These are phyloP conservation scores for Pulchroboletus neoregius DNA, from an alignment of 1,284 basidiomycete genomes.

Conservation along the genomic window DNA sequence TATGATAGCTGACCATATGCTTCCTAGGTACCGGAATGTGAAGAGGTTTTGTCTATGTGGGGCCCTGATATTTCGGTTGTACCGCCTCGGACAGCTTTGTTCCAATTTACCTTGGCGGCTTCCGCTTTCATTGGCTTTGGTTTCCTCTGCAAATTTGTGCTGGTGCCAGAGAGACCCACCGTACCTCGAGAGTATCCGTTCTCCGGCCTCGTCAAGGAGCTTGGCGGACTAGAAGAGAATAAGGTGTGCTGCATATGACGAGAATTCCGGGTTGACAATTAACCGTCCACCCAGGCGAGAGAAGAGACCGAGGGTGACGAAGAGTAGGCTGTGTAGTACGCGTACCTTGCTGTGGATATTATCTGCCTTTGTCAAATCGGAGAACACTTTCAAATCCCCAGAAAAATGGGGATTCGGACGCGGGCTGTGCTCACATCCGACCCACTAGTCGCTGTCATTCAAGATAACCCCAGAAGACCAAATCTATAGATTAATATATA, in stretches of 20 bases:
- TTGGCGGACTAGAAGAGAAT: constrained; percentile 71
- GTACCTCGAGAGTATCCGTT: constrained; percentile 70
- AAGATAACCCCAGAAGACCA: neutral
- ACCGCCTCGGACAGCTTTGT: constrained; percentile 53
- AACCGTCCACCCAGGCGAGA: constrained; percentile 26
- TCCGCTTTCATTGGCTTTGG: constrained; percentile 58
- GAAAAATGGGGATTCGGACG: constrained; percentile 10
- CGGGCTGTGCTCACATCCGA: neutral
- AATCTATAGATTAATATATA: constrained; percentile 4
- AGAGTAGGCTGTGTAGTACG: constrained; percentile 24
- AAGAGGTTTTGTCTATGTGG: constrained; percentile 86
- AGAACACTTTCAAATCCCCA: neutral
- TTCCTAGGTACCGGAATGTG: constrained; percentile 73
- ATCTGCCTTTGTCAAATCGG: neutral
- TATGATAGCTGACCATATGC: constrained; percentile 19
- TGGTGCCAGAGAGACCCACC: constrained; percentile 57
- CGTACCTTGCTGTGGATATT: constrained; percentile 4
- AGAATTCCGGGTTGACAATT: constrained; percentile 1
- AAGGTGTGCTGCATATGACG: constrained; percentile 44
- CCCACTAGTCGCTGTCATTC: constrained; percentile 4
- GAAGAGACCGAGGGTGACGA: constrained; percentile 25
- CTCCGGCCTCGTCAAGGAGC: constrained; percentile 64
- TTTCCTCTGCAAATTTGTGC: constrained; percentile 48
- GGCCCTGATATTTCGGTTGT: constrained; percentile 72
- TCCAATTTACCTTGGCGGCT: constrained; percentile 59